phyloP scores from a whole-genome alignment of 345 rosid species.

The Fremontodendron californicum region DNA sequence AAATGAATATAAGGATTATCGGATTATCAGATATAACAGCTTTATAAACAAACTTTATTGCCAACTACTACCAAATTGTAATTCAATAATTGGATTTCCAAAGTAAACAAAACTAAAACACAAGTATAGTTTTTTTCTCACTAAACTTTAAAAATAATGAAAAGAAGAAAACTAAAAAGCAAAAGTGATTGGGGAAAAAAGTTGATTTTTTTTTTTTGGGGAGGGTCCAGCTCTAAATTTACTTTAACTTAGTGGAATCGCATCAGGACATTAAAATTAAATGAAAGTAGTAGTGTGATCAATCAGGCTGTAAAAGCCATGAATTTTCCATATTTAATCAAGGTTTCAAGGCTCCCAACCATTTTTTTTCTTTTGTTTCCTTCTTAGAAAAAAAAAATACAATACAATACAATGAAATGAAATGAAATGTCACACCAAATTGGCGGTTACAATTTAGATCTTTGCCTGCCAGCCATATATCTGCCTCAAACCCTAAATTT shows the following conservation, averaged over 20 bases:
- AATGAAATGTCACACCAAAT: neutral
- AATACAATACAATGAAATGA: no score
- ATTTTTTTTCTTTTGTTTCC: neutral
- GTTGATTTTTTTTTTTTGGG: conserved; percentile 2
- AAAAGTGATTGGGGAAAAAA: neutral
- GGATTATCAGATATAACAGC: no score
- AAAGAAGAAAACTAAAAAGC: neutral
- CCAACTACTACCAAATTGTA: neutral
- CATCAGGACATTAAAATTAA: conserved; percentile 24
- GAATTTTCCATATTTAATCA: conserved; percentile 7
- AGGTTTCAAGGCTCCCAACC: neutral
- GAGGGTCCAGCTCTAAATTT: conserved; percentile 26
- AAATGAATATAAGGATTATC: no score
- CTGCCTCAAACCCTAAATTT: neutral
- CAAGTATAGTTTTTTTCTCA: neutral
- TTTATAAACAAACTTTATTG: neutral
- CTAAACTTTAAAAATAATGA: conserved; percentile 10
- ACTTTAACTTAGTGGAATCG: conserved; percentile 42
- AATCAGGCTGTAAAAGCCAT: conserved; percentile 25
- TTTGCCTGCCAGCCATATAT: neutral
- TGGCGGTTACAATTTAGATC: neutral
- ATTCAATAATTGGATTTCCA: conserved; percentile 14
- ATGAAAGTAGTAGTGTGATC: neutral
- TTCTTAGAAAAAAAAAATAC: neutral
- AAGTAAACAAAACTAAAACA: conserved; percentile 13